These are phyloP conservation scores for Voacanga thouarsii DNA, from an alignment of 257 asterid species.

Conservation along the genomic window DNA sequence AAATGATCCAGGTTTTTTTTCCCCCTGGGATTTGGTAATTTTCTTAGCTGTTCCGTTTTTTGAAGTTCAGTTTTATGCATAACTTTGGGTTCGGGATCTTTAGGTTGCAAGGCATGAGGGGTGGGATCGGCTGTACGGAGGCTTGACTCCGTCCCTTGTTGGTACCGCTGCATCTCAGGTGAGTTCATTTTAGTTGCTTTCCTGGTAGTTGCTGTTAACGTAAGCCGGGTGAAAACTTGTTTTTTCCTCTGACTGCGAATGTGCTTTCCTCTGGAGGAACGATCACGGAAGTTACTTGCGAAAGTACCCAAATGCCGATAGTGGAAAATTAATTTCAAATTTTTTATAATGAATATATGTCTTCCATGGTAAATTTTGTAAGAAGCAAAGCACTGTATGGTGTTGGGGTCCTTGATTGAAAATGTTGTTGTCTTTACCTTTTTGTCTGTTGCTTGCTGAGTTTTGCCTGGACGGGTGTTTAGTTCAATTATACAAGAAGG, in stretches of 20 bases:
- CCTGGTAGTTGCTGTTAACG: constrained; percentile 17
- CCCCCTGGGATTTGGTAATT: neutral
- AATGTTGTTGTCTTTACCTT: neutral
- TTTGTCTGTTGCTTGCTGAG: neutral
- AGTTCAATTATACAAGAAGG: neutral
- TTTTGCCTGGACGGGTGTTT: neutral
- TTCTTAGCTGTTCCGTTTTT: neutral
- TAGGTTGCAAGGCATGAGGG: constrained; percentile 91
- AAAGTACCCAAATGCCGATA: neutral
- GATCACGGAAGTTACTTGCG: neutral
- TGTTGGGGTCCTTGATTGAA: neutral
- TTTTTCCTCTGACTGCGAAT: neutral
- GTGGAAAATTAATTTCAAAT: neutral
- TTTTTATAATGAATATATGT: neutral
- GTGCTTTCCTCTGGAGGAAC: neutral
- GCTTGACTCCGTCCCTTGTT: constrained; percentile 80
- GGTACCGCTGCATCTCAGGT: constrained; percentile 98
- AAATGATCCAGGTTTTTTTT: constrained; percentile 62
- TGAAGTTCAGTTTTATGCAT: neutral
- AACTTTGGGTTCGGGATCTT: constrained; percentile 14
- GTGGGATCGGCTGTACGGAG: constrained; percentile 86
- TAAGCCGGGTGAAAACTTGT: neutral
- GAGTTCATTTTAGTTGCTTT: constrained; percentile 14
- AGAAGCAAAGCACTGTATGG: neutral
- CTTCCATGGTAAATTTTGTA: too few relatives aligned